Conservation (phyloP, 192 early-diverging fungal species). For the Backusella sp. region DNA sequence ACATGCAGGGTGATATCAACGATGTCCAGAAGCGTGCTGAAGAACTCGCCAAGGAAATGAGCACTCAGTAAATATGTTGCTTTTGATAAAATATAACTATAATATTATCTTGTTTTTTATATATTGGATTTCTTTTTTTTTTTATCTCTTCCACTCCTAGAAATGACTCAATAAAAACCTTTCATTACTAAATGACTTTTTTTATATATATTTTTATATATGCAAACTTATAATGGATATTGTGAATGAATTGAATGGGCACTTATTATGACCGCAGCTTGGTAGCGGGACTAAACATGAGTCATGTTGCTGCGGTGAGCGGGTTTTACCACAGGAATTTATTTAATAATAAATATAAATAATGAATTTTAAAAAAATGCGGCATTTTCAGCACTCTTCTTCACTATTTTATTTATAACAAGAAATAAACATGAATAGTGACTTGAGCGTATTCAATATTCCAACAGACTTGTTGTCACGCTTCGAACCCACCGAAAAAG, state of each 20-base stretch:
- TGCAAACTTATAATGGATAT: no score
- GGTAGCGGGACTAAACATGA: not conserved
- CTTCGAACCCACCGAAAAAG: not conserved
- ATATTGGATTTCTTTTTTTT: conserved; percentile 4
- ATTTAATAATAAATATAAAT: no score
- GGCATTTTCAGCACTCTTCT: not conserved
- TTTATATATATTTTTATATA: no score
- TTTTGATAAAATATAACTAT: conserved; percentile 9
- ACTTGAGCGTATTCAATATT: not conserved
- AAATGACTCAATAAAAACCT: not conserved
- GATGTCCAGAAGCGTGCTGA: conserved; percentile 90
- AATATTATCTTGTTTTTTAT: conserved; percentile 6
- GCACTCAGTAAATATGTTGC: conserved; percentile 11
- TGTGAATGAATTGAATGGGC: no score
- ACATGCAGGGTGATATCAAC: conserved; percentile 95
- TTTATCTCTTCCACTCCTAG: not conserved
- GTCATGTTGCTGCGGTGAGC: not conserved
- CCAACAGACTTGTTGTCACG: conserved; percentile 7
- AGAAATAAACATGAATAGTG: not conserved
- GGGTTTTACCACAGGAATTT: no score
- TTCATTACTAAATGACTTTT: not conserved
- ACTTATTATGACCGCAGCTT: not conserved
- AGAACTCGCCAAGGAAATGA: conserved; percentile 32
- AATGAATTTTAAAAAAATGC: no score
- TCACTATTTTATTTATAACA: not conserved